phyloP scores from a whole-genome alignment of 202 grass and related monocot species.

The Tripidium arundinaceum region DNA sequence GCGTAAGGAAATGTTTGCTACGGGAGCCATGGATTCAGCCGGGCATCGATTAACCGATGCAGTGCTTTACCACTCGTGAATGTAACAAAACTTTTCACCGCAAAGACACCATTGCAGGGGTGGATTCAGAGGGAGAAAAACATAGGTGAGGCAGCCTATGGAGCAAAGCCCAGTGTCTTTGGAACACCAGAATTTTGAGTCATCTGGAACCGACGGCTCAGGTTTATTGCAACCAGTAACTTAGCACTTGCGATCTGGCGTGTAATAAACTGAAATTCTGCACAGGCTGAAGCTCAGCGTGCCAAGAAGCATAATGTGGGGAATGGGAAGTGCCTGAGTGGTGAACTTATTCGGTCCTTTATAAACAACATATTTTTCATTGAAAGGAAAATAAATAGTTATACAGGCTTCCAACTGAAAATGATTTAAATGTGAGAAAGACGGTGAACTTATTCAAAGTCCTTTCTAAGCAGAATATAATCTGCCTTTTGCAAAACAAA shows the following conservation, averaged over 20 bases:
- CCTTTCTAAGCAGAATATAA: too few species aligned
- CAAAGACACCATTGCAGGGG: not conserved
- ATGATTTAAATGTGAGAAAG: too few species aligned
- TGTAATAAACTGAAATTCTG: not conserved
- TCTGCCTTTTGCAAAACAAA: too few species aligned
- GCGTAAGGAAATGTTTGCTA: not conserved
- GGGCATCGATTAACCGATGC: conserved; percentile 2
- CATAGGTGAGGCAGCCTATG: too few species aligned
- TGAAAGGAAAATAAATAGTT: too few species aligned
- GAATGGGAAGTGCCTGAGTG: too few species aligned
- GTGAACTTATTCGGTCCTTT: too few species aligned
- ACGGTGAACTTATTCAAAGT: too few species aligned
- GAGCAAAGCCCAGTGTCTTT: not conserved
- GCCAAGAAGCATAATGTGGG: not conserved
- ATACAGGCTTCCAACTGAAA: too few species aligned
- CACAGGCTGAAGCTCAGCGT: not conserved
- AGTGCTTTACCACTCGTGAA: not conserved
- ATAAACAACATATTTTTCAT: too few species aligned
- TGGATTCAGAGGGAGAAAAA: not conserved
- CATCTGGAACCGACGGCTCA: not conserved
- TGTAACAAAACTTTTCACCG: not conserved
- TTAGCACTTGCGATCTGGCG: not conserved
- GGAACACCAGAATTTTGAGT: not conserved
- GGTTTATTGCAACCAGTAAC: not conserved
- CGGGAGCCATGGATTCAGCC: not conserved